These are phyloP conservation scores for Penicillium sp. DNA, from an alignment of 2,329 filamentous ascomycete genomes.

Conservation along the genomic window DNA sequence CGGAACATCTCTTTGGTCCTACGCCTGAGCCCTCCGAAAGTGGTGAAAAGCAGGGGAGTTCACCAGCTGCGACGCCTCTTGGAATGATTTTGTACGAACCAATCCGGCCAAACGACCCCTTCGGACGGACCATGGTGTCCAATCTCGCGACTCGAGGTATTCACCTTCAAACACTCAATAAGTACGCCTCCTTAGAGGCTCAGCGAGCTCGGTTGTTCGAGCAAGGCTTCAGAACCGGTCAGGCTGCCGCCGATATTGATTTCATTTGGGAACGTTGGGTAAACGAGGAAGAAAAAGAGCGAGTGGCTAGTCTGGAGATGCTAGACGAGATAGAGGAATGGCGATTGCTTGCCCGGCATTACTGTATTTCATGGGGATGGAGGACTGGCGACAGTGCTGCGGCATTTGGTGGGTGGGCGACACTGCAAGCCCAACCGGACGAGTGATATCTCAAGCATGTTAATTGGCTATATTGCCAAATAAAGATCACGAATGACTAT, in stretches of 20 bases:
- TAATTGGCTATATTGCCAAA: not conserved
- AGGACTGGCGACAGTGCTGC: slow-evolving; percentile 54
- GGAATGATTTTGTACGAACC: slow-evolving; percentile 86
- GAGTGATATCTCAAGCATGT: slow-evolving; percentile 17
- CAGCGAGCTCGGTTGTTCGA: slow-evolving; percentile 71
- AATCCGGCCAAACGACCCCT: slow-evolving; percentile 80
- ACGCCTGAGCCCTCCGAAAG: slow-evolving; percentile 31
- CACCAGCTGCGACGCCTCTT: slow-evolving; percentile 52
- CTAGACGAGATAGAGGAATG: slow-evolving; percentile 97
- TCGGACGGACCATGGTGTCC: slow-evolving; percentile 88
- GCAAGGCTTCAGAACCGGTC: slow-evolving; percentile 68
- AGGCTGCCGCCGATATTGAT: slow-evolving; percentile 65
- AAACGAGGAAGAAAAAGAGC: slow-evolving; percentile 70
- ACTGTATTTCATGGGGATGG: slow-evolving; percentile 89
- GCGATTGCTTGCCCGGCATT: slow-evolving; percentile 84
- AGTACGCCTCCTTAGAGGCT: slow-evolving; percentile 70
- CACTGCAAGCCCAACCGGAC: slow-evolving; percentile 38
- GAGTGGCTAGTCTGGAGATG: slow-evolving; percentile 80
- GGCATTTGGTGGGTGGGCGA: slow-evolving; percentile 47
- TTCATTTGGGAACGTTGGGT: slow-evolving; percentile 84
- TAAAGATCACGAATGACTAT: not conserved
- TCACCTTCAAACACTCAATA: slow-evolving; percentile 78
- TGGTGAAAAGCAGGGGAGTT: slow-evolving; percentile 11
- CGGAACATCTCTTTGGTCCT: slow-evolving; percentile 53
- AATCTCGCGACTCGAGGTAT: slow-evolving; percentile 86